These are phyloP conservation scores for Omphalotus guepiniiformis DNA, from an alignment of 768 basidiomycete genomes.

Conservation along the genomic window DNA sequence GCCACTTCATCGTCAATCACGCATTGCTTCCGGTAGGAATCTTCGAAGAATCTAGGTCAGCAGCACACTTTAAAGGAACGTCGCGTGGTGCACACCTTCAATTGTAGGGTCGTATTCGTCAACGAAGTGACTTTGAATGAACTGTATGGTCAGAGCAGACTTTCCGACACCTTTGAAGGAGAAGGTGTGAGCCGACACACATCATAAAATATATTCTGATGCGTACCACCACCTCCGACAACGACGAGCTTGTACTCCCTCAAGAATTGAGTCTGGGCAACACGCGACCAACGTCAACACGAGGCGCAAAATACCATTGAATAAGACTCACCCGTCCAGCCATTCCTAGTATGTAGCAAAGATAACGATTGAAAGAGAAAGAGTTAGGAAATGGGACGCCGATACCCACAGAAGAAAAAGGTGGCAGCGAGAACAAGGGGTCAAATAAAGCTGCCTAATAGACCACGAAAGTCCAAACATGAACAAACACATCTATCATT, in stretches of 20 bases:
- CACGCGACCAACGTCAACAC: conserved; percentile 9
- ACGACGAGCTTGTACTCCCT: conserved; percentile 99
- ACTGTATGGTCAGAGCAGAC: conserved; percentile 95
- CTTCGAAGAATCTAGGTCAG: conserved; percentile 32
- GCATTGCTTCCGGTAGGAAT: conserved; percentile 96
- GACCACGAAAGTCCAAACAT: too few relatives aligned
- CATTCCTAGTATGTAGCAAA: too few relatives aligned
- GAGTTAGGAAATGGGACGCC: too few relatives aligned
- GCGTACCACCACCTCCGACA: conserved; percentile 92
- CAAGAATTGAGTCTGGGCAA: conserved; percentile 74
- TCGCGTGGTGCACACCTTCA: conserved; percentile 52
- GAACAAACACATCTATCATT: too few relatives aligned
- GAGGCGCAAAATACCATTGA: neutral
- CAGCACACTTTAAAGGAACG: neutral
- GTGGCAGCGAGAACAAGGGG: too few relatives aligned
- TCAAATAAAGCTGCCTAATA: too few relatives aligned
- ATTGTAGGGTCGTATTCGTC: conserved; percentile 96
- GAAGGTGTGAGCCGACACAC: neutral
- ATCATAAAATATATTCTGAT: conserved; percentile 6
- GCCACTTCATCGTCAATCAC: conserved; percentile 99
- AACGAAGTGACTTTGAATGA: conserved; percentile 94
- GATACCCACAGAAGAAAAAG: too few relatives aligned
- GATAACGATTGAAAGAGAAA: too few relatives aligned
- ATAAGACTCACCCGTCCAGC: conserved; percentile 31
- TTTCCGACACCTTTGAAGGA: conserved; percentile 47